Base-by-base conservation (phyloP, 2,329 filamentous ascomycete species). In the Atkinsonella hypoxylon region DNA sequence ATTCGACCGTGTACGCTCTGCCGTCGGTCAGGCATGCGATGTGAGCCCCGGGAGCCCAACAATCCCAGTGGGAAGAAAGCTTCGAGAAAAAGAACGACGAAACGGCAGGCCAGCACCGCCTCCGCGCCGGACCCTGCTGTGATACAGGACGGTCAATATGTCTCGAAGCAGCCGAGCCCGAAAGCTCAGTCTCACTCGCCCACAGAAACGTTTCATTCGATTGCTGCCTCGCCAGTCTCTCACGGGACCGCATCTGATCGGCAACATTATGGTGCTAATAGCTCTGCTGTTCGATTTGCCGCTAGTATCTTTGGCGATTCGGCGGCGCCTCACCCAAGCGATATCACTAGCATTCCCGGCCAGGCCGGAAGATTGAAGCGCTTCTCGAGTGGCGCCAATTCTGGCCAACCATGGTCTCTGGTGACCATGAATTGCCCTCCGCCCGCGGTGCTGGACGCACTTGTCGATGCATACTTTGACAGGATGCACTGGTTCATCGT, bases 401-500 rank as follows among this genome's bases (percentile, higher is more conserved):
- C 31, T 34, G 42, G 48, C 3, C 32, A 18, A 9, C 42, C 42
- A 11, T 50, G 48, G 48, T 50, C 48, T 18, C n/a, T 50, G 42
- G 42, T 31, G n/a, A 50, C 48, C 4, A 50, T 50, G 48, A 31
- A 38, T 17, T 50, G 48, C 22, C 48, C 48, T 40, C 15, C 42
- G 10, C 22, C 18, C 18, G 15, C 30, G 11, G 32, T 50, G 17
- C 32, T 50, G 17, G 48, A 50, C 17, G 34, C 26, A 1, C 48
- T 50, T 10, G 31, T 56, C 15, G 55, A 52, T 9, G 52, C 49
- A 17, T 58, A 58, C 43, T 58, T 58, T 49, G 56, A 55, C 43
- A 54, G 51, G 46, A 26, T 58, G 45, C 53, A 58, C 41, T 58
- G 56, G 56, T 58, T 58, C 46, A 54, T 54, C 12, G 50, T 54